Percentiles rank a stretch among this genome's conserved stretches.
Evolutionary conservation across 1,139 yeast genomes (phyloP).

Genomic region (Lodderomyces jiufengensis): DNA sequence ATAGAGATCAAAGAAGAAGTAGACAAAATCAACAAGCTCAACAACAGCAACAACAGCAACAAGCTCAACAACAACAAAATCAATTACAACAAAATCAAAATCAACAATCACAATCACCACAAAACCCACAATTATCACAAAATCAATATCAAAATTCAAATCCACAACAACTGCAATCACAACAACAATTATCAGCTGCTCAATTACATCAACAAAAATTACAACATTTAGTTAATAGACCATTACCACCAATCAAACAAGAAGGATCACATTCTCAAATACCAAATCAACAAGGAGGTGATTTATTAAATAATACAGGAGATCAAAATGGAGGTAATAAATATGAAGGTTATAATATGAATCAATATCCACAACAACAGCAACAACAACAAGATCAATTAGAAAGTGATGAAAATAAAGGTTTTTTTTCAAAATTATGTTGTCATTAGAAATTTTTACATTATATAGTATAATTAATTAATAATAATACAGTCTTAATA

Average conservation of each 20-base stretch:
- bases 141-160: constrained; percentile 16
- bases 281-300: constrained; percentile 9
- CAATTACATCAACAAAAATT: constrained; percentile 50
- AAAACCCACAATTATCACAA: constrained; percentile 17
- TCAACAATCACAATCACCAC: constrained; percentile 6
- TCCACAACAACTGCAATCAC: constrained; percentile 15
- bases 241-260: constrained; percentile 49
- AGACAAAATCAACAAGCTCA: constrained; percentile 33
- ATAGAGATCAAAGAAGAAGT: constrained; percentile 41
- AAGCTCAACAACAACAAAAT: constrained; percentile 19
- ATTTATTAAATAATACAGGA: constrained; percentile 11
- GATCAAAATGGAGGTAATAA: constrained; percentile 7
- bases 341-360: constrained; percentile 13
- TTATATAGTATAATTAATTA: no score
- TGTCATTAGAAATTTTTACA: constrained; percentile 27
- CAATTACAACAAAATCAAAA: constrained; percentile 26
- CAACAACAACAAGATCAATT: constrained; percentile 36
- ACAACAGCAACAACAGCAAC: constrained; percentile 22
- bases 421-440: constrained; percentile 46
- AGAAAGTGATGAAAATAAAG: constrained; percentile 36
- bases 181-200: constrained; percentile 35
- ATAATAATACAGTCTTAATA: no score
- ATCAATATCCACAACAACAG: constrained; percentile 27
- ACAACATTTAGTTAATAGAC: constrained; percentile 50
- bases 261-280: constrained; percentile 20